Evolutionary conservation across 306 rosid species (phyloP).

Genomic region (Rosa chinensis): DNA sequence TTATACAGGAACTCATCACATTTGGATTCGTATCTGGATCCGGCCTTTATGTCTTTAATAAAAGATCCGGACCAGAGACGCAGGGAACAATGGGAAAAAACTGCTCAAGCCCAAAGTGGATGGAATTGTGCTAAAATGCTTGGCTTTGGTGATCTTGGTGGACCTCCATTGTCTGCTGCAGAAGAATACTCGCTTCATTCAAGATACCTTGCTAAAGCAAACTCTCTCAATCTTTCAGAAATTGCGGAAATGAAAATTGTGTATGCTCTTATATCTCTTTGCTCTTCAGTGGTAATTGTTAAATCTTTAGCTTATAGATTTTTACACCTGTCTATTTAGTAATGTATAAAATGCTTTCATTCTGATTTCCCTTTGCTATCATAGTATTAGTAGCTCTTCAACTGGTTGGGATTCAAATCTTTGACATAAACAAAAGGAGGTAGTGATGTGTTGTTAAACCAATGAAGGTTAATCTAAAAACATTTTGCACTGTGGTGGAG

Average conservation of each 20-base stretch:
- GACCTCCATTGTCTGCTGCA: conserved; percentile 76
- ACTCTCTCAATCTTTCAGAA: conserved; percentile 86
- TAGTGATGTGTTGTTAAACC: neutral
- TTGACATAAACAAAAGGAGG: neutral
- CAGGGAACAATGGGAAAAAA: conserved; percentile 95
- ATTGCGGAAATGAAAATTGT: conserved; percentile 96
- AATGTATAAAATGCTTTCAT: neutral
- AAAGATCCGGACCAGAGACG: conserved; percentile 99
- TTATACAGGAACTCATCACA: conserved; percentile 71
- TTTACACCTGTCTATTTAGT: neutral
- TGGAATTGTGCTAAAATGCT: conserved; percentile 80
- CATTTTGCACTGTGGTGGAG: neutral
- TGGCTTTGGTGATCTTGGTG: conserved; percentile 90
- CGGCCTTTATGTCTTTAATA: conserved; percentile 97
- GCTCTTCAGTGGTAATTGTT: neutral
- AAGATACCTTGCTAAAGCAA: conserved; percentile 96
- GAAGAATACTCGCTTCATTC: conserved; percentile 97
- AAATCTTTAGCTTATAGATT: neutral
- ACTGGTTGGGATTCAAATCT: neutral
- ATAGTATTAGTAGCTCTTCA: neutral
- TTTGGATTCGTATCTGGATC: conserved; percentile 86
- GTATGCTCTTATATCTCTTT: conserved; percentile 46
- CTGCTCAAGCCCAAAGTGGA: conserved; percentile 82
- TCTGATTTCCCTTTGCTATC: neutral
- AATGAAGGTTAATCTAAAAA: neutral